phyloP scores from a whole-genome alignment of 148 eudicot genomes.

The Vaccinium darrowii region DNA sequence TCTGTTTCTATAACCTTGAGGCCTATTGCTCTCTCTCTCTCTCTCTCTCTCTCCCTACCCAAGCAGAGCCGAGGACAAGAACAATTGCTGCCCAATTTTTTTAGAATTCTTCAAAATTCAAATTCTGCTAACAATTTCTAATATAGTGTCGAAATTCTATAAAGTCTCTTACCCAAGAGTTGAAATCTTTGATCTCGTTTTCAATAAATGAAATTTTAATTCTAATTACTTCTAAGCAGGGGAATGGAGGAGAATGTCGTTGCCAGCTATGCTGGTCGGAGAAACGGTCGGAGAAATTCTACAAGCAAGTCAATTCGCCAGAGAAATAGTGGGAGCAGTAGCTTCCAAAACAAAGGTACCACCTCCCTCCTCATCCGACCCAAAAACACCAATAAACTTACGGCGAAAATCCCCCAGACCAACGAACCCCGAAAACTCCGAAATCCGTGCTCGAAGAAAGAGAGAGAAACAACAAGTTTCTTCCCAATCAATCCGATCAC shows the following conservation, averaged over 20 bases:
- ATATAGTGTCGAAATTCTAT: background rate
- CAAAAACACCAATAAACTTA: constrained; percentile 65
- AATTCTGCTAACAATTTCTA: background rate
- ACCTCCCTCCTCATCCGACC: constrained; percentile 39
- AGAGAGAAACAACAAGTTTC: constrained; percentile 67
- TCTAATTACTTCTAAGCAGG: constrained; percentile 27
- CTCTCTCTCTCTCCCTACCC: no score
- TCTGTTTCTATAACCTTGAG: no score
- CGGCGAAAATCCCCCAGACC: constrained; percentile 34
- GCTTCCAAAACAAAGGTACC: constrained; percentile 19
- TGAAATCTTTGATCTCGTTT: background rate
- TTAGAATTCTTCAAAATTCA: background rate
- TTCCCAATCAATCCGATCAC: constrained; percentile 35
- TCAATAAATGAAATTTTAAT: background rate
- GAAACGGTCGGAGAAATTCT: constrained; percentile 86
- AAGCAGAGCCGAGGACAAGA: no score
- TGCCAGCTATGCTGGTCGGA: constrained; percentile 81
- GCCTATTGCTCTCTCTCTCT: no score
- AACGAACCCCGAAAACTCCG: constrained; percentile 37
- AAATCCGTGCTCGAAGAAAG: constrained; percentile 60
- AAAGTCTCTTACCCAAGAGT: background rate
- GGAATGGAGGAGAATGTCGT: constrained; percentile 88
- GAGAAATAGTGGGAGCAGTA: constrained; percentile 43
- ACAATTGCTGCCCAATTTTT: no score
- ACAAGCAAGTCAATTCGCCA: constrained; percentile 65